Evolutionary conservation across 2,329 filamentous ascomycete species (phyloP).

Genomic region (Taxawa tesnikishii): DNA sequence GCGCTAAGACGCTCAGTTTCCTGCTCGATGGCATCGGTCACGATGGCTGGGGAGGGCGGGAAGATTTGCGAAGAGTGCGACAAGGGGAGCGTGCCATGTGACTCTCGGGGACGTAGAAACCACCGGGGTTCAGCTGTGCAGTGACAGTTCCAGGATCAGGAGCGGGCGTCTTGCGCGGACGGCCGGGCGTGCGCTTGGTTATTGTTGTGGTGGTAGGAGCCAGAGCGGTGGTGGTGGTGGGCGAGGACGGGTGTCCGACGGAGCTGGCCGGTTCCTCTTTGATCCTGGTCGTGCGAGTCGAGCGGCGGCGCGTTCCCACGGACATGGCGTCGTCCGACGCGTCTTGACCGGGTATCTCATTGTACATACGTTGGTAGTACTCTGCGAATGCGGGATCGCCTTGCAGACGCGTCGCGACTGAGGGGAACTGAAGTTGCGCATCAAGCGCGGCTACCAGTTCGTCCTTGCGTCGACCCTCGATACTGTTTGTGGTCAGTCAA

Average conservation of each 20-base stretch:
- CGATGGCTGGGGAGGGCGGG: constrained; percentile 66
- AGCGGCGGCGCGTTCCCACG: constrained; percentile 15
- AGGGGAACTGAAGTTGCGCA: constrained; percentile 54
- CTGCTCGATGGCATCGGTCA: constrained; percentile 65
- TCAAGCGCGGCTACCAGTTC: constrained; percentile 70
- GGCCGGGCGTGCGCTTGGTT: constrained; percentile 12
- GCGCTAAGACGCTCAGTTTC: constrained; percentile 54
- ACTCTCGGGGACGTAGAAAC: no score
- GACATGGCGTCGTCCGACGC: constrained; percentile 16
- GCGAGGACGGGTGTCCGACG: background rate
- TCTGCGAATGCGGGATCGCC: constrained; percentile 53
- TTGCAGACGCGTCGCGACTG: constrained; percentile 55
- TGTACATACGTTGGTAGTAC: constrained; percentile 51
- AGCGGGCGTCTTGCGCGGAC: constrained; percentile 9
- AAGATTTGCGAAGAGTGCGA: no score
- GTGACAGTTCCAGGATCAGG: constrained; percentile 24
- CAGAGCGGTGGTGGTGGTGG: background rate
- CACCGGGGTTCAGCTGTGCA: no score
- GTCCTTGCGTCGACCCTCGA: constrained; percentile 38
- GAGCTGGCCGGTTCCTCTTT: constrained; percentile 19
- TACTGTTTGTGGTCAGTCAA: constrained; percentile 2
- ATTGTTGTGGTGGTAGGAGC: constrained; percentile 1
- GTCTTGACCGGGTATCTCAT: constrained; percentile 11
- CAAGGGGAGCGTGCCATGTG: no score
- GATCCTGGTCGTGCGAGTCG: constrained; percentile 18